Conservation (phyloP, 371 early-diverging fungal species). For the Mortierella sp. region DNA sequence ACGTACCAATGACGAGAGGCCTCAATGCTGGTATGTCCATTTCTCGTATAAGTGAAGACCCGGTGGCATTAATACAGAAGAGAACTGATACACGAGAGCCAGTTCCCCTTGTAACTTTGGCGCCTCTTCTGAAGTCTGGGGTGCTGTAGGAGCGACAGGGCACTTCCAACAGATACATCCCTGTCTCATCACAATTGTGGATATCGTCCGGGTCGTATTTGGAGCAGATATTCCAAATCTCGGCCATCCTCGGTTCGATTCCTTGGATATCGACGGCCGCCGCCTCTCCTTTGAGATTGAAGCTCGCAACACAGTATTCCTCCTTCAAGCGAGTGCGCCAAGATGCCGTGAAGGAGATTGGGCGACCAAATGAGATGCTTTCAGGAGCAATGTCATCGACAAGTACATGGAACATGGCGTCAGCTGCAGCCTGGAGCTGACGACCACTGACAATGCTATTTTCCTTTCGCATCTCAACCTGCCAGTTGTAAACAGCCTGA, state of each 20-base stretch:
- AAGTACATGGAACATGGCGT: background rate
- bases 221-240: background rate
- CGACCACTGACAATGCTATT: background rate
- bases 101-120: background rate
- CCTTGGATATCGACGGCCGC: background rate
- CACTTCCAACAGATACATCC: background rate
- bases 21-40: background rate
- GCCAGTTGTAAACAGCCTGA: background rate
- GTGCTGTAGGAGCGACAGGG: background rate
- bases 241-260: background rate
- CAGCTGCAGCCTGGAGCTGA: background rate
- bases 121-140: background rate
- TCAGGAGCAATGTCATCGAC: background rate
- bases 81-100: background rate
- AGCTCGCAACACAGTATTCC: background rate
- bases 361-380: background rate
- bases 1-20: background rate
- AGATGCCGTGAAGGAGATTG: background rate
- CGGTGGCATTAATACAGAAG: background rate
- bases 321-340: slow-evolving; percentile 1
- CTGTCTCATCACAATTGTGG: background rate
- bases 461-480: background rate
- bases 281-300: background rate
- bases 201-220: background rate
- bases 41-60: background rate